These are phyloP conservation scores for Pseudocercospora eumusae DNA, from an alignment of 2,329 filamentous ascomycete genomes.

Conservation along the genomic window DNA sequence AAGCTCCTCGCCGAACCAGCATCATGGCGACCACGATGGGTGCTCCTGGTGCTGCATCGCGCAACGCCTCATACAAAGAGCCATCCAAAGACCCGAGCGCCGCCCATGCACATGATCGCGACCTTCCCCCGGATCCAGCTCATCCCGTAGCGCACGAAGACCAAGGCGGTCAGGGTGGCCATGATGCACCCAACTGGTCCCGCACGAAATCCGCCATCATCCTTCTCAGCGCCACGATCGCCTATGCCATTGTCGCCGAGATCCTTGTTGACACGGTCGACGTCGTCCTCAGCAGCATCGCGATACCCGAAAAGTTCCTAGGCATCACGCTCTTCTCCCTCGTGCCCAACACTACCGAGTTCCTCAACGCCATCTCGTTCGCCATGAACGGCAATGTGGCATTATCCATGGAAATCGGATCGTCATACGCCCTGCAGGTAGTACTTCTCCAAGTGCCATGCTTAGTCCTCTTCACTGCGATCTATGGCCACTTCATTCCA, in stretches of 20 bases:
- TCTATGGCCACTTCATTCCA: constrained; percentile 64
- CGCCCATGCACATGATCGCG: constrained; percentile 21
- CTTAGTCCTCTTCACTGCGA: constrained; percentile 84
- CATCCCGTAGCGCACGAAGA: constrained; percentile 22
- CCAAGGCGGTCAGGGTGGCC: constrained; percentile 63
- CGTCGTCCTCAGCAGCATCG: constrained; percentile 84
- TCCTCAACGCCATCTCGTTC: constrained; percentile 98
- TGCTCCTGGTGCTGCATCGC: constrained; percentile 15
- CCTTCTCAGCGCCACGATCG: constrained; percentile 79
- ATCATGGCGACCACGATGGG: constrained; percentile 41
- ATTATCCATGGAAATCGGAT: constrained; percentile 97
- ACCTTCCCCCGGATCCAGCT: constrained; percentile 32
- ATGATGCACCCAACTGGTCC: constrained; percentile 99
- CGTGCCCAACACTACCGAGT: constrained; percentile 97
- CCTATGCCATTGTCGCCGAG: constrained; percentile 96
- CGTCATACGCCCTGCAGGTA: constrained; percentile 93
- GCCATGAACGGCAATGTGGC: constrained; percentile 99
- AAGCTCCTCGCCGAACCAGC: constrained; percentile 54
- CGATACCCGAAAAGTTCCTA: constrained; percentile 95
- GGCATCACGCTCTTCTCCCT: constrained; percentile 95
- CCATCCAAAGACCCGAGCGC: constrained; percentile 20
- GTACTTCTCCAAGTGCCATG: constrained; percentile 93
- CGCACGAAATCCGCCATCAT: constrained; percentile 87
- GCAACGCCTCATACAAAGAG: constrained; percentile 24
- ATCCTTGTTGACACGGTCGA: constrained; percentile 97